Percentiles rank a stretch among this genome's conserved stretches.
Evolutionary conservation across 108 stramenopile genomes (phyloP).

Genomic region (Pseudonitzschia multiseries): DNA sequence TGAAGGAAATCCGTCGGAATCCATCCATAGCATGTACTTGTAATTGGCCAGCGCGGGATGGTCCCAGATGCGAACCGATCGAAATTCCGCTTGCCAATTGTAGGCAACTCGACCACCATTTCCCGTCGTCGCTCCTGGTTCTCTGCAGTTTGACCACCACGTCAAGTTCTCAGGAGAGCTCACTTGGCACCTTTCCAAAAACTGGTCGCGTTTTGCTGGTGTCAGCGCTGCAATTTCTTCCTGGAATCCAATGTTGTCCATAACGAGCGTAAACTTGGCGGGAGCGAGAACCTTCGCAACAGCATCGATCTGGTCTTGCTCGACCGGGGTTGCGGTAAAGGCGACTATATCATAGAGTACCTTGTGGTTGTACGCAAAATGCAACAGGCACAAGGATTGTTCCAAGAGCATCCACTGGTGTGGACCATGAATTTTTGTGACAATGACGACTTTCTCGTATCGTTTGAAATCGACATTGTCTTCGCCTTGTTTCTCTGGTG

Average conservation of each 20-base stretch:
- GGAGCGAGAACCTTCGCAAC: constrained; percentile 17
- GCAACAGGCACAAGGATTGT: constrained; percentile 48
- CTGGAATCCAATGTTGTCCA: constrained; percentile 39
- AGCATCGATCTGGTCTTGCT: constrained; percentile 1
- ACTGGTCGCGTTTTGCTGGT: constrained; percentile 14
- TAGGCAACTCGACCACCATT: constrained; percentile 16
- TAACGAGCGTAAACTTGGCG: constrained; percentile 37
- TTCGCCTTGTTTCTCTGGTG: background rate
- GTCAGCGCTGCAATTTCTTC: constrained; percentile 33
- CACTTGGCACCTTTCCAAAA: constrained; percentile 36
- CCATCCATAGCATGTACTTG: constrained; percentile 51
- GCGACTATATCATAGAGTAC: constrained; percentile 42
- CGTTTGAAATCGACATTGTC: constrained; percentile 1
- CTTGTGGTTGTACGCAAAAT: constrained; percentile 44
- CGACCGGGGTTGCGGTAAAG: constrained; percentile 36
- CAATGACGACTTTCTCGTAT: constrained; percentile 22
- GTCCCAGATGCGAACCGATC: constrained; percentile 47
- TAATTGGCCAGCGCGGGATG: constrained; percentile 43
- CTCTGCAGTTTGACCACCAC: constrained; percentile 29
- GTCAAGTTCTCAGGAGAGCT: constrained; percentile 1
- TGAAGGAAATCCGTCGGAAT: constrained; percentile 49
- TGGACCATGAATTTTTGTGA: constrained; percentile 18
- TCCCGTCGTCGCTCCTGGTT: background rate
- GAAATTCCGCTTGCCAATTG: constrained; percentile 56
- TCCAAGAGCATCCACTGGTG: constrained; percentile 3